Evolutionary conservation across 2,329 filamentous ascomycete species (phyloP), one percentile per base, ranked within the genome.

Genomic region (Pestalotiopsis sp.): DNA sequence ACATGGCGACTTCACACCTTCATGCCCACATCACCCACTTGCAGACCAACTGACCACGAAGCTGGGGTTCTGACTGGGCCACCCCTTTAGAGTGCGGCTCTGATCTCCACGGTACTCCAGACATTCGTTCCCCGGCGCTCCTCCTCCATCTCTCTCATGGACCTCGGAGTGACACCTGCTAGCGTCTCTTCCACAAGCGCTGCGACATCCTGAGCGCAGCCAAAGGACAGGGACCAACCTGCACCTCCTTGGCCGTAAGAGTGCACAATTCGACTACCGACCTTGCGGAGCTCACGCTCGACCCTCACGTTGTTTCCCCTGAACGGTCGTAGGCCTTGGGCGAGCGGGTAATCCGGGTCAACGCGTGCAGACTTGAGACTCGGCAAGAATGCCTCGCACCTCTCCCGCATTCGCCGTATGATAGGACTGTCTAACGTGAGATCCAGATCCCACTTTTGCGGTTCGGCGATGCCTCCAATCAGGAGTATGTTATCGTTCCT

Each of bases 161-260:
- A 73, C 58, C 75, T 73, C 11, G 77, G 75, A 13, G 74, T 73
- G 20, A 72, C 56, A 4, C 75, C 75, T 25, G 73, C 70, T 36
- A 81, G 71, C 5, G 78, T 75, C 67, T 82, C 79, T 17, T 80
- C 77, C 7, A 83, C 75, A 59, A 83, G 70, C 58, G 65, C 69
- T 13, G 70, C 72, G 20, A 81, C 78, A 59, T 83, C 80, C 25
- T 73, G 72, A 12, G 81, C 80, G 66, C 80, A 82, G 1, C 80
- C 81, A 69, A 82, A 82, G 0, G 77, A 78, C 67, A 83, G 68
- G 61, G 75, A 80, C 83, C 83, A 84, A 4, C 82, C 83, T 2
- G 81, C 79, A 4, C 81, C 83, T 4, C 82, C 82, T 63, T 84
- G 83, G 1, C 83, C 83, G 69, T 84, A 84, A 1, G 77, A 79